Evolutionary conservation across 306 rosid genomes (phyloP).

Genomic region (Parietaria judaica): DNA sequence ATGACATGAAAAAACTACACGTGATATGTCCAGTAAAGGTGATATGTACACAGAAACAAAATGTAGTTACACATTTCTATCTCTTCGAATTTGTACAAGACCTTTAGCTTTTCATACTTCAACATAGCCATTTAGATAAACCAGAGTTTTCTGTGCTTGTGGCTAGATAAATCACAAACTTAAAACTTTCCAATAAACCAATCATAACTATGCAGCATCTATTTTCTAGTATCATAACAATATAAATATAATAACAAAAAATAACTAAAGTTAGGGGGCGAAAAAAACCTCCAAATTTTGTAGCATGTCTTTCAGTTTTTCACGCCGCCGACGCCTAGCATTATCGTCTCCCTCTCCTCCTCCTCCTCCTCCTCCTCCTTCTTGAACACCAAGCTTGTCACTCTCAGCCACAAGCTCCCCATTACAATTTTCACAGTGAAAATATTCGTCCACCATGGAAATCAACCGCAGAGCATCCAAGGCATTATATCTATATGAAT

Average conservation of each 20-base stretch:
- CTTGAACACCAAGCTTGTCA: conserved; percentile 83
- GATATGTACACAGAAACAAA: too few species aligned
- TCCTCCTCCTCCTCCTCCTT: conserved; percentile 62
- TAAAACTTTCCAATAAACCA: too few species aligned
- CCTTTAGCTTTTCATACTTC: too few species aligned
- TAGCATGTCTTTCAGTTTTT: conserved; percentile 79
- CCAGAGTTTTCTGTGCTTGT: too few species aligned
- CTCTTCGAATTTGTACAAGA: too few species aligned
- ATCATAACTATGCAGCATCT: too few species aligned
- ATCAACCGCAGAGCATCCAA: conserved; percentile 79
- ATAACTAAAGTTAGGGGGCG: not conserved
- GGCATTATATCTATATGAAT: conserved; percentile 60
- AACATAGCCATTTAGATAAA: too few species aligned
- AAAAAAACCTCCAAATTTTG: conserved; percentile 68
- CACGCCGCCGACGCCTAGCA: conserved; percentile 74
- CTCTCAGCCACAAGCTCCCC: conserved; percentile 84
- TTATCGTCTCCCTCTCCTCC: conserved; percentile 79
- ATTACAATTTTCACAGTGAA: conserved; percentile 87
- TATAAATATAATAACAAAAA: not conserved
- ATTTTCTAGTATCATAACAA: too few species aligned
- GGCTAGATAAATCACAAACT: too few species aligned
- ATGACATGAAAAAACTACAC: too few species aligned
- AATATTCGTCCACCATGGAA: conserved; percentile 77
- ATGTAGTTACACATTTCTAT: too few species aligned
- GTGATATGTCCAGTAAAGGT: too few species aligned